phyloP scores from a whole-genome alignment of 176 grass and related monocot species.

The Miscanthus lutarioriparius region DNA sequence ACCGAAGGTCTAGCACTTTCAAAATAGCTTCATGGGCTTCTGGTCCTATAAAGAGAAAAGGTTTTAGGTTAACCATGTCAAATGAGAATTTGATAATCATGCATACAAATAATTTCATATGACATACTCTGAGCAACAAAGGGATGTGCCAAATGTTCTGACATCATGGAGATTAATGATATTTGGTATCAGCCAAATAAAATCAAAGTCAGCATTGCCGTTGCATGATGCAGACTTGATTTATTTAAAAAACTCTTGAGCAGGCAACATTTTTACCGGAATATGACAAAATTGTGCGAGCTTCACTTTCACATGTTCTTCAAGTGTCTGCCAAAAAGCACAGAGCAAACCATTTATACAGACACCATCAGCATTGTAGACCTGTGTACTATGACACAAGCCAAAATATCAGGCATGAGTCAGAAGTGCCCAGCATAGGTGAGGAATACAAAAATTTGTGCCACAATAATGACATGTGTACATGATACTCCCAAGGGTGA shows the following conservation, averaged over 20 bases:
- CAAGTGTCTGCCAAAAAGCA: constrained; percentile 64
- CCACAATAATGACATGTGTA: no score
- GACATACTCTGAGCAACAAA: constrained; percentile 29
- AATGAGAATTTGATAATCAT: no score
- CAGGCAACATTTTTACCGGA: constrained; percentile 43
- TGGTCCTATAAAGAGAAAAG: no score
- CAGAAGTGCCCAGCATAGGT: no score
- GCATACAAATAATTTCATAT: no score
- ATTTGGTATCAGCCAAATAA: constrained; percentile 58
- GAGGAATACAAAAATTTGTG: no score
- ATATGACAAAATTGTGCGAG: constrained; percentile 89
- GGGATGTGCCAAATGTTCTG: constrained; percentile 94
- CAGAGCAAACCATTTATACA: constrained; percentile 28
- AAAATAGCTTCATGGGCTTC: no score
- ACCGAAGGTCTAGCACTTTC: no score
- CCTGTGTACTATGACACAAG: no score
- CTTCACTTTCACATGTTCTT: constrained; percentile 85
- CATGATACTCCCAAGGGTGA: no score
- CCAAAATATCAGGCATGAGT: no score
- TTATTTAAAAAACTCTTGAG: neutral
- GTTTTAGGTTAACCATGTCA: no score
- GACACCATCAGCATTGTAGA: neutral
- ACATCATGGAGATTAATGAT: constrained; percentile 90
- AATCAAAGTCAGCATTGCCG: constrained; percentile 13
- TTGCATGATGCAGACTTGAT: neutral